phyloP scores from a whole-genome alignment of 805 yeast species.

The Yamadazyma akitaensis region DNA sequence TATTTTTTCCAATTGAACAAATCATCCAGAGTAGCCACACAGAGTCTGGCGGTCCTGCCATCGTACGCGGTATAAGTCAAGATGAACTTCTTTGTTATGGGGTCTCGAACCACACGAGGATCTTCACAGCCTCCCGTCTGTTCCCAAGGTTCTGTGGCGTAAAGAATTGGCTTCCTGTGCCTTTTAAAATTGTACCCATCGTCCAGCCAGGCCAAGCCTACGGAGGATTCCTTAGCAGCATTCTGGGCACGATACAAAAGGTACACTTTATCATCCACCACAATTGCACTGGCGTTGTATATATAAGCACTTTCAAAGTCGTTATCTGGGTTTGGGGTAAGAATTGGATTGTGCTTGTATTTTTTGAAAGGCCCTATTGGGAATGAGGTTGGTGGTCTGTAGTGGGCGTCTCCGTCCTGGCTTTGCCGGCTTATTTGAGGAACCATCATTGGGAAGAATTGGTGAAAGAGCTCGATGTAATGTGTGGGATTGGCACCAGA shows the following conservation, averaged over 20 bases:
- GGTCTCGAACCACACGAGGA: conserved; percentile 40
- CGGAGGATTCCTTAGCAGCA: conserved; percentile 26
- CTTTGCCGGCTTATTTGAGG: conserved; percentile 27
- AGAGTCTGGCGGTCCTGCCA: conserved; percentile 29
- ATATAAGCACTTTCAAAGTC: conserved; percentile 39
- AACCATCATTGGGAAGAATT: conserved; percentile 18
- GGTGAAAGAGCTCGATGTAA: not conserved
- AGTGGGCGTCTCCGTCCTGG: conserved; percentile 28
- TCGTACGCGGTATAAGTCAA: conserved; percentile 43
- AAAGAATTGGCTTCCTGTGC: conserved; percentile 29
- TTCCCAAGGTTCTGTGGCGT: conserved; percentile 39
- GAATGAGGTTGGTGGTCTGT: conserved; percentile 32
- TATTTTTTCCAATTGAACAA: conserved; percentile 37
- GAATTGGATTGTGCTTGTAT: conserved; percentile 35
- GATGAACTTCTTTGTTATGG: conserved; percentile 30
- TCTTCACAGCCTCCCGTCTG: conserved; percentile 42
- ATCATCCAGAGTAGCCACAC: conserved; percentile 37
- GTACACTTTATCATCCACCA: conserved; percentile 33
- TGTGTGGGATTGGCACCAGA: too few species aligned
- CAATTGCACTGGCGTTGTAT: conserved; percentile 43
- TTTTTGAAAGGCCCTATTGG: conserved; percentile 42
- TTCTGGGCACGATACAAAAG: conserved; percentile 40
- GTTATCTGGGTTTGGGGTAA: conserved; percentile 33
- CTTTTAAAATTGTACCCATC: conserved; percentile 36
- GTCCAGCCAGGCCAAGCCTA: conserved; percentile 41